Base-by-base conservation (phyloP, 345 rosid genomes). In the Trapa incisa region DNA sequence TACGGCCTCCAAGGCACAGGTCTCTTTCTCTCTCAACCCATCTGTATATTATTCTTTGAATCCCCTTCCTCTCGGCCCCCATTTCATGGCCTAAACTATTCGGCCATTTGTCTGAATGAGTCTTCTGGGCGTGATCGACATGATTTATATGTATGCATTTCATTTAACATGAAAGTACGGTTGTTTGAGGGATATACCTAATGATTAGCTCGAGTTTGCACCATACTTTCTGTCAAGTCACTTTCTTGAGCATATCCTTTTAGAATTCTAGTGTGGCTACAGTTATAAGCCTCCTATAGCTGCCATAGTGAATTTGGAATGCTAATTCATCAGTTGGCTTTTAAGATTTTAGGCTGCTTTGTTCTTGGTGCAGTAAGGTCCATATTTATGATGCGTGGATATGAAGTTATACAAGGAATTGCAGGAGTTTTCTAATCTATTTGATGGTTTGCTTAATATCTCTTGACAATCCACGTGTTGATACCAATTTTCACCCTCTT, bases 1-100 rank as follows among this genome's bases (percentile, higher is more conserved):
- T 90, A 87, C 65, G 98, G 97, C 43, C 94, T 90, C 74, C 91
- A 87, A 37, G 97, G 96, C 79, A 79, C 88, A 69, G 96, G 97
- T 93, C 75, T 6, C 32, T 61, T 33, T 64, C 67, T 42, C 64
- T 47, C 5, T 39, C 42, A 42, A 47, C 47, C n/a, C 66, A 48
- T 10, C 37, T 54, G 39, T 54, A 38, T 57, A 37, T 17, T 32
- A 38, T 16, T 32, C 8, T 9, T 22, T 47, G 37, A 16, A 3
- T 41, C 43, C 43, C 43, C 43, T 8, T 41, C 43, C 43, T 41
- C 43, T 8, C 43, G 43, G 6, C 15, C 41, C 22, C 9, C 29
- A 17, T n/a, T 0, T 7, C 37, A 5, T 35, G 22, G 5, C 37
- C 58, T 33, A 65, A 13, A 7, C 48, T 2, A 45, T 45, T 11